These are phyloP conservation scores for Cryptosporidium ubiquitum DNA, from an alignment of 169 alveolate genomes.

Conservation along the genomic window DNA sequence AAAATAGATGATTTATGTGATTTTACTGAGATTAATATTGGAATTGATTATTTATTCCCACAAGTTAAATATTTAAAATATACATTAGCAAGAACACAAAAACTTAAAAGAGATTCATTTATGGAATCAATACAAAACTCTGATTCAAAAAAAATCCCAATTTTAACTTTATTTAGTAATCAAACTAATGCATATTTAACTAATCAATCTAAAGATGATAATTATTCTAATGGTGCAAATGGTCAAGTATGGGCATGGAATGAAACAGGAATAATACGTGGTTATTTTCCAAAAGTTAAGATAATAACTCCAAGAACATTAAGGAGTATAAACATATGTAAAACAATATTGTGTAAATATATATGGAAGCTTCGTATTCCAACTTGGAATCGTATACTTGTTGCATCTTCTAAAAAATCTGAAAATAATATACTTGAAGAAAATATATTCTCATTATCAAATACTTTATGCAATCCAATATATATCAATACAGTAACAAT, in stretches of 20 bases:
- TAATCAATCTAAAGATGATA: constrained; percentile 5
- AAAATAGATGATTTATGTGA: constrained; percentile 74
- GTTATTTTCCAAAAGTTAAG: constrained; percentile 60
- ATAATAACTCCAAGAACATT: constrained; percentile 61
- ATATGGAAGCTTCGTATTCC: constrained; percentile 54
- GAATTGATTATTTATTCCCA: constrained; percentile 33
- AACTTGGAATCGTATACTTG: constrained; percentile 49
- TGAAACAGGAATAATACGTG: constrained; percentile 68
- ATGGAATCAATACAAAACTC: constrained; percentile 10
- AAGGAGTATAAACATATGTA: constrained; percentile 61
- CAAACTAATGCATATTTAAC: constrained; percentile 2
- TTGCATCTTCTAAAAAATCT: constrained; percentile 36
- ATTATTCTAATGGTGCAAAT: not conserved
- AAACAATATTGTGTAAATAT: constrained; percentile 37
- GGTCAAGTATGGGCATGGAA: constrained; percentile 64
- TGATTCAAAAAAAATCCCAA: constrained; percentile 19
- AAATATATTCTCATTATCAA: constrained; percentile 37
- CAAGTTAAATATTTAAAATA: constrained; percentile 67
- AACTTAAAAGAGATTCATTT: constrained; percentile 47
- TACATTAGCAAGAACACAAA: constrained; percentile 64
- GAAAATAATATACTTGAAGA: not conserved
- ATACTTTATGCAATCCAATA: constrained; percentile 50
- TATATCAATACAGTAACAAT: constrained; percentile 50
- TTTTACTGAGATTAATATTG: constrained; percentile 53
- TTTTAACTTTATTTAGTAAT: constrained; percentile 41